Conservation (phyloP, 225 moss, liverwort and hornwort genomes). For the Marchantia polymorpha region DNA sequence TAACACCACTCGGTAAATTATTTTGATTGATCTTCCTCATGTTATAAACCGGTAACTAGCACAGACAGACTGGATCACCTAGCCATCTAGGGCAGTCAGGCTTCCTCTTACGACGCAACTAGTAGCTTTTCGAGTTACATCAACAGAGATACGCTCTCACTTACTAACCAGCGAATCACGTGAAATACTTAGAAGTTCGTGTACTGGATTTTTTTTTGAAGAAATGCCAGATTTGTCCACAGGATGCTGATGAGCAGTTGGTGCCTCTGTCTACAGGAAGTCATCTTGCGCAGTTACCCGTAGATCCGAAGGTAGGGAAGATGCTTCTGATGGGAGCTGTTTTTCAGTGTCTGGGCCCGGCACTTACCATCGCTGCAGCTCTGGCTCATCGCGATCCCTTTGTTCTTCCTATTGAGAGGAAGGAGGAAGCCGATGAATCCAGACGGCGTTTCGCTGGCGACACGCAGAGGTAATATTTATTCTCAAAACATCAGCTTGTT, state of each 20-base stretch:
- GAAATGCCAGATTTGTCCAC: not conserved
- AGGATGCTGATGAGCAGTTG: not conserved
- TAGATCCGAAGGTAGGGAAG: constrained; percentile 99
- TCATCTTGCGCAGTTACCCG: constrained; percentile 87
- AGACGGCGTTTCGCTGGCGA: constrained; percentile 83
- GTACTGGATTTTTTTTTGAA: not conserved
- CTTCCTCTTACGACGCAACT: no score
- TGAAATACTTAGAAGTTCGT: not conserved
- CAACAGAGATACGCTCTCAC: not conserved
- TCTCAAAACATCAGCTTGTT: not conserved
- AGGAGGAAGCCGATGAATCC: constrained; percentile 96
- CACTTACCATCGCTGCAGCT: constrained; percentile 92
- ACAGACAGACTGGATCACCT: not conserved
- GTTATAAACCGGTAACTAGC: not conserved
- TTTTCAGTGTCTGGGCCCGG: constrained; percentile 94
- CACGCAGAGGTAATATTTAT: constrained; percentile 60
- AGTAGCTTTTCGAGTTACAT: no score
- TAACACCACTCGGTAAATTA: constrained; percentile 78
- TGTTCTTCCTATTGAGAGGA: constrained; percentile 90
- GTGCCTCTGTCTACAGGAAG: constrained; percentile 56
- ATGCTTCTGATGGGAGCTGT: constrained; percentile 99
- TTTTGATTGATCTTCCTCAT: not conserved
- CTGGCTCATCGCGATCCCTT: constrained; percentile 96
- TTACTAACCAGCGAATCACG: not conserved
- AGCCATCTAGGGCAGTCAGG: not conserved